A percentile compares a stretch with the other conserved stretches of the same genome.
Evolutionary conservation across 306 rosid species (phyloP).

Genomic region (Glycine soja): DNA sequence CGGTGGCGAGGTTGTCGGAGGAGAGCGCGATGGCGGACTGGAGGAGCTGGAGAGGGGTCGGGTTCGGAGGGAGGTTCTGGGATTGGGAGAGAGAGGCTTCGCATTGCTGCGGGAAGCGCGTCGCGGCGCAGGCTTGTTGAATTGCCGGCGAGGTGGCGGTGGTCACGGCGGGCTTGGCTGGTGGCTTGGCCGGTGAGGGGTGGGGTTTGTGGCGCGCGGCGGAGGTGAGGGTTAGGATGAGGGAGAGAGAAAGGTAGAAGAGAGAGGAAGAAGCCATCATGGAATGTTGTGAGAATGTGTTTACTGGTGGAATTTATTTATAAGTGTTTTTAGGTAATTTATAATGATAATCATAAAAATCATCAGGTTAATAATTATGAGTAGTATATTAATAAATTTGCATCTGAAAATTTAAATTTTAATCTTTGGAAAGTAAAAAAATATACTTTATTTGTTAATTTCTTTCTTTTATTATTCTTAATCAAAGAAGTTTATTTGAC

Average conservation of each 20-base stretch:
- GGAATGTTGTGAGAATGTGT: background rate
- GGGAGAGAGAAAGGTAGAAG: conserved; percentile 53
- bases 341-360: background rate
- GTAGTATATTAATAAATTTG: too few species aligned
- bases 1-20: conserved; percentile 58
- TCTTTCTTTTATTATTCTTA: too few species aligned
- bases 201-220: conserved; percentile 39
- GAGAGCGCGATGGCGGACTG: conserved; percentile 59
- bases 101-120: conserved; percentile 76
- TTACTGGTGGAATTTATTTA: background rate
- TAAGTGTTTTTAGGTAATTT: background rate
- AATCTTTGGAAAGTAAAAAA: too few species aligned
- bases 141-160: conserved; percentile 20
- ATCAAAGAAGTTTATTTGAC: too few species aligned
- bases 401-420: too few species aligned
- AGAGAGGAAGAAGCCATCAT: conserved; percentile 59
- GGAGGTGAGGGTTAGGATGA: conserved; percentile 59
- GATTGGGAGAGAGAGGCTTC: conserved; percentile 51
- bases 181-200: background rate
- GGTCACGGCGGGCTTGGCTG: conserved; percentile 5
- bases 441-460: too few species aligned
- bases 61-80: conserved; percentile 42
- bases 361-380: too few species aligned
- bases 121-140: conserved; percentile 72
- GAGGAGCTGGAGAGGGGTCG: conserved; percentile 57